These are phyloP conservation scores for Cyclotella cryptica DNA, from an alignment of 108 stramenopile species.

Conservation along the genomic window DNA sequence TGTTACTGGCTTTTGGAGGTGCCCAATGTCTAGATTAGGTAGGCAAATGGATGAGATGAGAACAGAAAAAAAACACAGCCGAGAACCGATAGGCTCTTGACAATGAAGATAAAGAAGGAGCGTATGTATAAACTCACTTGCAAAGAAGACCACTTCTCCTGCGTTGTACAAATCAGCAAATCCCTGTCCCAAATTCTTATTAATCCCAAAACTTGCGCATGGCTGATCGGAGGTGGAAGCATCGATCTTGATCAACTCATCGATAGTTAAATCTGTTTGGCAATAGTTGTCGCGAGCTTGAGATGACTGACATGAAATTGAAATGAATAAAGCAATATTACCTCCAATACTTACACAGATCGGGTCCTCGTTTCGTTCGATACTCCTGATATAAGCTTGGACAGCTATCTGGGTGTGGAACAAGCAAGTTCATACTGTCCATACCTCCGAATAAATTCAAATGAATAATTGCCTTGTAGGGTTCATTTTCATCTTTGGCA, in stretches of 20 bases:
- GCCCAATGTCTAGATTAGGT: conserved; percentile 9
- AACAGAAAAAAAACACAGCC: not conserved
- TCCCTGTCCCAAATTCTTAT: conserved; percentile 25
- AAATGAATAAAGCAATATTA: no score
- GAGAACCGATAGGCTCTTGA: not conserved
- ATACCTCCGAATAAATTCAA: conserved; percentile 42
- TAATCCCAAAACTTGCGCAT: conserved; percentile 58
- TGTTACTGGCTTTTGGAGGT: conserved; percentile 21
- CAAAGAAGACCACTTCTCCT: conserved; percentile 43
- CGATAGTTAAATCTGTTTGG: not conserved
- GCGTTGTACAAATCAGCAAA: conserved; percentile 41
- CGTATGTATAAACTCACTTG: conserved; percentile 1
- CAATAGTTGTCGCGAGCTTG: not conserved
- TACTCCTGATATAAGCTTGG: conserved; percentile 33
- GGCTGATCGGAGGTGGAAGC: conserved; percentile 45
- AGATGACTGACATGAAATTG: not conserved
- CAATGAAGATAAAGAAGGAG: not conserved
- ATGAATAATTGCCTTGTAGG: conserved; percentile 38
- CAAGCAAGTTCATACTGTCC: conserved; percentile 3
- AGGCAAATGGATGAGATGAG: not conserved
- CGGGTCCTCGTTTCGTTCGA: conserved; percentile 2
- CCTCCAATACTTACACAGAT: not conserved
- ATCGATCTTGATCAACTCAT: conserved; percentile 33
- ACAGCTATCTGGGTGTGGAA: conserved; percentile 34
- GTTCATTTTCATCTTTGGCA: conserved; percentile 2